Percentiles rank a stretch among this genome's conserved stretches.
Conservation (phyloP, 75 land plant species). For the Picea sitchensis region DNA sequence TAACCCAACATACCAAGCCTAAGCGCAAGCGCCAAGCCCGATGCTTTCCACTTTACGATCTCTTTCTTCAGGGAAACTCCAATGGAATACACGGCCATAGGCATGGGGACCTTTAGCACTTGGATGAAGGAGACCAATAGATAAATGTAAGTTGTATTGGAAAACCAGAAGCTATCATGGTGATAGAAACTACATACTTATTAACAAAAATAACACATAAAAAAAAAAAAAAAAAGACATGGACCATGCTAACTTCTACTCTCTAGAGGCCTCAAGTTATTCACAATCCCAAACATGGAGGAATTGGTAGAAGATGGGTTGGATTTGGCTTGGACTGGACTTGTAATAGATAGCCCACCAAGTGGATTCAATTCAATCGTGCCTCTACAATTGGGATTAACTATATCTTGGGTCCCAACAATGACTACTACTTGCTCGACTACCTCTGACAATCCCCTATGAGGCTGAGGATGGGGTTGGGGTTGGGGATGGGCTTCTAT, state of each 20-base stretch:
- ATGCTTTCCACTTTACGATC: too few relatives aligned
- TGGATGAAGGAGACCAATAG: too few relatives aligned
- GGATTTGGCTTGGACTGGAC: not conserved
- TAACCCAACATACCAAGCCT: too few relatives aligned
- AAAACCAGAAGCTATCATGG: too few relatives aligned
- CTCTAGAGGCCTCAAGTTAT: not conserved
- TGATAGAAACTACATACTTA: too few relatives aligned
- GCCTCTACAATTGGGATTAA: slow-evolving; percentile 14
- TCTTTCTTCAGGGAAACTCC: too few relatives aligned
- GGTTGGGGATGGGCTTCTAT: slow-evolving; percentile 3
- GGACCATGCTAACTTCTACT: not conserved
- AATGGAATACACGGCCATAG: too few relatives aligned
- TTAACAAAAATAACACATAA: too few relatives aligned
- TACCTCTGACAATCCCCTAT: not conserved
- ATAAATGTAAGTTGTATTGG: too few relatives aligned
- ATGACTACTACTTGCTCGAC: not conserved
- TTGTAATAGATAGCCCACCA: not conserved
- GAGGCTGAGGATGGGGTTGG: not conserved
- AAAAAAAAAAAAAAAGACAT: too few relatives aligned
- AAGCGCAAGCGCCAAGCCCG: too few relatives aligned
- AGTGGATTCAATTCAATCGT: not conserved
- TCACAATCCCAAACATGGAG: not conserved
- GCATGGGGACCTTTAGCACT: too few relatives aligned
- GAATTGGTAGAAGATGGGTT: not conserved
- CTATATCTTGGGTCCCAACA: slow-evolving; percentile 1